Evolutionary conservation across 2,329 filamentous ascomycete species (phyloP).

Genomic region (Penicillium sp.): DNA sequence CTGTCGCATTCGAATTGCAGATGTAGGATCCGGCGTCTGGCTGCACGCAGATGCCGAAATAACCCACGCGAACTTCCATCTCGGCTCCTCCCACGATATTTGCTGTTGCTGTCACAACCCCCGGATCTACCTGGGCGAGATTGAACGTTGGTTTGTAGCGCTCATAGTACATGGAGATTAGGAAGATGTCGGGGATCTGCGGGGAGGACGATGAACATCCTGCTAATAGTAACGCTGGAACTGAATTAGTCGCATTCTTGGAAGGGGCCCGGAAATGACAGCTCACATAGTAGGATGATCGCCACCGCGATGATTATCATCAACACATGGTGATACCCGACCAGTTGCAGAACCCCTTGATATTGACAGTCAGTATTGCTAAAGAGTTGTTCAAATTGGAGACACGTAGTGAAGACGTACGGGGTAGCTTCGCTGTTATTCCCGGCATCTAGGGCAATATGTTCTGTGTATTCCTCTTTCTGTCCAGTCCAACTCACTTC

Average conservation of each 20-base stretch:
- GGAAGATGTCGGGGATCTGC: conserved; percentile 88
- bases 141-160: conserved; percentile 72
- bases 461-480: too few relatives aligned
- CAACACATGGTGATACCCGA: conserved; percentile 73
- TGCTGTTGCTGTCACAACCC: conserved; percentile 71
- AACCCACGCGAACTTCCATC: conserved; percentile 85
- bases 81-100: conserved; percentile 80
- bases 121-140: conserved; percentile 82
- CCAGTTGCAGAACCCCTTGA: too few relatives aligned
- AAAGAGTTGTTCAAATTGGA: too few relatives aligned
- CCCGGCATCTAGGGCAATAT: too few relatives aligned
- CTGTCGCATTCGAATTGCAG: conserved; percentile 94
- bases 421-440: too few relatives aligned
- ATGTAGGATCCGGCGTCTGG: conserved; percentile 82
- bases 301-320: conserved; percentile 93
- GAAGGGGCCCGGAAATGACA: background rate
- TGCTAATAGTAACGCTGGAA: conserved; percentile 73
- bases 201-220: conserved; percentile 96
- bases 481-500: too few relatives aligned
- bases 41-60: conserved; percentile 95
- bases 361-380: too few relatives aligned
- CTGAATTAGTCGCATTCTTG: conserved; percentile 17
- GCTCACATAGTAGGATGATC: conserved; percentile 87
- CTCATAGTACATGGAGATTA: conserved; percentile 96
- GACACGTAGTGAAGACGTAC: too few relatives aligned